Percentiles rank a stretch among this genome's conserved stretches.
Conservation (phyloP, 164 flowering plant genomes). For the Berberis vulgaris region DNA sequence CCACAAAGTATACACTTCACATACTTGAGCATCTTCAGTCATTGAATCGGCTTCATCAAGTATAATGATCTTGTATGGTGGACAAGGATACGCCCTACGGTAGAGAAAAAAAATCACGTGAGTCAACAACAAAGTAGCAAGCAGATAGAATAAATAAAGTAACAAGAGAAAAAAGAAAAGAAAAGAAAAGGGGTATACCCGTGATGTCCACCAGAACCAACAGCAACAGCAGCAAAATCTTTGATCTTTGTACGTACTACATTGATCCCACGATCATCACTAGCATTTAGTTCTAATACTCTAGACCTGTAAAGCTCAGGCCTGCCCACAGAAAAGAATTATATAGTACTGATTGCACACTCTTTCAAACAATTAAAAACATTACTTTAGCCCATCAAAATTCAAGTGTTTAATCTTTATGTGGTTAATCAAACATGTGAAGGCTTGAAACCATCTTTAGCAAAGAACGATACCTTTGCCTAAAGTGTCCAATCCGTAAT, state of each 20-base stretch:
- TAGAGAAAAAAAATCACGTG: conserved; percentile 2
- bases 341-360: no score
- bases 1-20: conserved; percentile 1
- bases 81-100: conserved; percentile 77
- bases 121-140: not conserved
- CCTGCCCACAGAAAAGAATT: conserved; percentile 24
- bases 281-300: conserved; percentile 94
- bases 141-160: no score
- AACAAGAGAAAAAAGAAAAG: no score
- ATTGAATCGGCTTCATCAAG: conserved; percentile 99
- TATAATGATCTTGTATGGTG: conserved; percentile 86
- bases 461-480: no score
- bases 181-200: conserved; percentile 31
- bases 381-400: no score
- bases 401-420: no score
- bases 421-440: no score
- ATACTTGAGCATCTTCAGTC: conserved; percentile 99
- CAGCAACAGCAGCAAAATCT: conserved; percentile 93
- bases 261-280: conserved; percentile 99
- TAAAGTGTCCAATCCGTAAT: no score
- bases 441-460: no score
- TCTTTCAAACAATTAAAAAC: no score
- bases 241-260: conserved; percentile 94
- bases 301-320: conserved; percentile 94
- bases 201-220: conserved; percentile 55